Base-by-base conservation (phyloP, 257 asterid species). In the Solanum sitiens region DNA sequence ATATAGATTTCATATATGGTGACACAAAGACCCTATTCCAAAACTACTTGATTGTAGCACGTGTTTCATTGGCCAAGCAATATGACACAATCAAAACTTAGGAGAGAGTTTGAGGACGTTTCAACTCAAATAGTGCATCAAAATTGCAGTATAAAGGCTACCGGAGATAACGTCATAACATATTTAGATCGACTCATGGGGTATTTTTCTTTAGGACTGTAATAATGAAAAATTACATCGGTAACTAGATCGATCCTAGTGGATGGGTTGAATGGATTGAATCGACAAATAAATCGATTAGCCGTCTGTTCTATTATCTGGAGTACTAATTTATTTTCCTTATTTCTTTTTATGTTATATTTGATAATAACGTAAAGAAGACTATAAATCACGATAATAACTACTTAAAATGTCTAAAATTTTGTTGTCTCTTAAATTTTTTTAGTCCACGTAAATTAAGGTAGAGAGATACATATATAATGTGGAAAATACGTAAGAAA, bases 161-260 rank as follows among this genome's bases (percentile, higher is more conserved):
- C 87, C 3, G 4, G 11, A 56, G 65, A 56, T 0, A 12, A 15
- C 0, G 2, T 9, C 23, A 9, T 15, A 4, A 74, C 61, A 8
- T 82, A 67, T 37, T 83, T 90, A 6, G 92, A 90, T 6, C 77
- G 89, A 30, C 30, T 89, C 92, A 0, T 88, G 90, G 87, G 63
- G 35, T 0, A 6, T 30, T 3, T 86, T 20, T 3, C 37, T 65
- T 89, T 20, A 86, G 82, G 2, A 44, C 35, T 1, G 85, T 90
- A 3, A 10, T 86, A 11, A 37, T 72, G 82, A 13, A 73, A 8
- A 33, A 63, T 20, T 37, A 8, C 3, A 16, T 76, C 2, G 90
- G 53, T 8, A 4, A 16, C 30, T 15, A 45, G 0, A 76, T 87
- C 20, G 42, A 27, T 15, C 84, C 77, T 11, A 5, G 4, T 6